Percentiles rank a stretch among this genome's conserved stretches.
Conservation (phyloP, 1,139 yeast species). For the Meyerozyma carpophila region DNA sequence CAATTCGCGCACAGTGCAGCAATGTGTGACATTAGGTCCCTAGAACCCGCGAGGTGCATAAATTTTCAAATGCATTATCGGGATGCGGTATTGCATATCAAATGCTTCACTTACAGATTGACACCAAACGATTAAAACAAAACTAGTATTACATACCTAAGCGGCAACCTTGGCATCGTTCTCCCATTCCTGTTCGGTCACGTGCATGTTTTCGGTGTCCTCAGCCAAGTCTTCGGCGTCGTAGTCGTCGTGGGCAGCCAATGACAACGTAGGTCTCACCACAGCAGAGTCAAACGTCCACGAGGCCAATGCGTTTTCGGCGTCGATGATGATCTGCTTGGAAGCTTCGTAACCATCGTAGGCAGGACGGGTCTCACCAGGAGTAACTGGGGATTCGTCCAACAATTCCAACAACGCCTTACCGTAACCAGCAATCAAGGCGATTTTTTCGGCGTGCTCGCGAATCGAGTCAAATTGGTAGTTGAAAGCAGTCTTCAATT, state of each 20-base stretch:
- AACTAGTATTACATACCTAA: constrained; percentile 5
- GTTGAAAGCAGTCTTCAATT: constrained; percentile 78
- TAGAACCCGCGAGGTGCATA: no score
- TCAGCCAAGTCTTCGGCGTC: constrained; percentile 50
- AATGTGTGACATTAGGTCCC: not conserved
- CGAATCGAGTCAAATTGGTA: constrained; percentile 80
- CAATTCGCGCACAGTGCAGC: not conserved
- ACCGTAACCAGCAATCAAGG: constrained; percentile 85
- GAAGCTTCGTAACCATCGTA: constrained; percentile 87
- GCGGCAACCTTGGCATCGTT: constrained; percentile 22
- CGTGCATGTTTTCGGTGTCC: constrained; percentile 48
- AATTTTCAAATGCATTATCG: not conserved
- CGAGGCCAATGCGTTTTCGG: constrained; percentile 75
- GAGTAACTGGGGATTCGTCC: constrained; percentile 82
- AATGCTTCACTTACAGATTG: no score
- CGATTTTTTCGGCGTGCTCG: constrained; percentile 79
- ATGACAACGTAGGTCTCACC: constrained; percentile 73
- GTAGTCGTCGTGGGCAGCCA: constrained; percentile 66
- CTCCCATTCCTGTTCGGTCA: constrained; percentile 49
- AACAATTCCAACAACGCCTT: constrained; percentile 76
- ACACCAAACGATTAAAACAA: not conserved
- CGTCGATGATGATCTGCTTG: constrained; percentile 79
- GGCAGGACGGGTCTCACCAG: constrained; percentile 87
- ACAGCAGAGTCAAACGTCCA: constrained; percentile 82
- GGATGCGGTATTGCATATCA: no score